These are phyloP conservation scores for Rhynchospora pubera DNA, from an alignment of 176 grass and related monocot species.

Conservation along the genomic window DNA sequence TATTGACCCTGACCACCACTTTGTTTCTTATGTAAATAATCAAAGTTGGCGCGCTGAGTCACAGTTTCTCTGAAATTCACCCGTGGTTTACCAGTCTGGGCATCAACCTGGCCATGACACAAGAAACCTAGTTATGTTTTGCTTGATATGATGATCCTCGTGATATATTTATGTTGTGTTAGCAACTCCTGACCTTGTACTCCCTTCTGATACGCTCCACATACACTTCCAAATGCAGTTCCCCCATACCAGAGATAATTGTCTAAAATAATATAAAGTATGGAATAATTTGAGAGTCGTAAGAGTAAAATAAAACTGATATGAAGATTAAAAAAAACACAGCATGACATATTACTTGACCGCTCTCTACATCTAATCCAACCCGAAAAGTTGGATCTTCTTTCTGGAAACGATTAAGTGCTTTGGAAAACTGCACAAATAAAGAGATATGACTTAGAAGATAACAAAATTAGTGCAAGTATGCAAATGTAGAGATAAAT, in stretches of 20 bases:
- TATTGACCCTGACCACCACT: conserved; percentile 98
- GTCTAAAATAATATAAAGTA: conserved; percentile 45
- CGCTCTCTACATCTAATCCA: conserved; percentile 85
- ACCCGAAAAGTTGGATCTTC: conserved; percentile 98
- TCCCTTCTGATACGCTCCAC: conserved; percentile 92
- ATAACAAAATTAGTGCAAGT: not conserved
- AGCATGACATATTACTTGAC: conserved; percentile 44
- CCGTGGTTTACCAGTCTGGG: conserved; percentile 50
- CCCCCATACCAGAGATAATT: conserved; percentile 98
- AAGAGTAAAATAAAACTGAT: conserved; percentile 6
- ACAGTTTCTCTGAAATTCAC: conserved; percentile 96
- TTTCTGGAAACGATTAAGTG: conserved; percentile 89
- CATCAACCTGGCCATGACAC: conserved; percentile 2
- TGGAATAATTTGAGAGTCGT: not conserved
- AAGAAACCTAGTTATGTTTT: not conserved
- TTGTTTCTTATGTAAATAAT: conserved; percentile 99
- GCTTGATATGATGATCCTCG: not conserved
- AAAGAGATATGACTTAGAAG: conserved; percentile 1
- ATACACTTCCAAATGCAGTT: conserved; percentile 98
- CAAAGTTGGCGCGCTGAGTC: conserved; percentile 77
- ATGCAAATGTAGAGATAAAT: conserved; percentile 6
- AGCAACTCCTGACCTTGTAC: conserved; percentile 57
- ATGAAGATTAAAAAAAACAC: not conserved
- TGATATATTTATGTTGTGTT: not conserved
- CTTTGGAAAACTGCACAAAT: conserved; percentile 82